Evolutionary conservation across 169 alveolate genomes (phyloP).

Genomic region (Cyclospora cayetanensis): DNA sequence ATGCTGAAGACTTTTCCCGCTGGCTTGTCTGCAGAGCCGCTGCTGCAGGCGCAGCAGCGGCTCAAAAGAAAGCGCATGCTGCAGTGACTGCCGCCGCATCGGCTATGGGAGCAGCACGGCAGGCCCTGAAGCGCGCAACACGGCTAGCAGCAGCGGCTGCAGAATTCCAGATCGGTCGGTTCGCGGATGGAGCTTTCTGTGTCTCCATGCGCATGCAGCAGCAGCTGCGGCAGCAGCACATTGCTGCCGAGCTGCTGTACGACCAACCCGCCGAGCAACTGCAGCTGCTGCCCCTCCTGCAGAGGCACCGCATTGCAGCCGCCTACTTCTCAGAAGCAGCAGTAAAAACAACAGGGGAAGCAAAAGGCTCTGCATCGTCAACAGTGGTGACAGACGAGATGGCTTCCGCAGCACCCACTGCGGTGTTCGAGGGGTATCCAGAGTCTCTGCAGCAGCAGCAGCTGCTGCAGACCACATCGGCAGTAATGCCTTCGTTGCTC

Average conservation of each 20-base stretch:
- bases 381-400: not conserved
- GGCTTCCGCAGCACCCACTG: not conserved
- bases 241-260: conserved; percentile 85
- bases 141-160: conserved; percentile 72
- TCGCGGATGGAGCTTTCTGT: conserved; percentile 86
- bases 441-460: conserved; percentile 31
- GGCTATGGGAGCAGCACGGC: not conserved
- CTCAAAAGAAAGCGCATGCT: not conserved
- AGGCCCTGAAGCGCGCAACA: not conserved
- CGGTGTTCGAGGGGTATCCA: too few species aligned
- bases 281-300: conserved; percentile 61
- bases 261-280: conserved; percentile 85
- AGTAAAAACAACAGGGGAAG: not conserved
- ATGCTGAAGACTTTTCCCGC: not conserved
- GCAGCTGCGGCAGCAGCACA: conserved; percentile 79
- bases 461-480: not conserved
- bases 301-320: conserved; percentile 70
- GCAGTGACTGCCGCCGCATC: not conserved
- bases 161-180: conserved; percentile 85
- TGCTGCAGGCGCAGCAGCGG: not conserved
- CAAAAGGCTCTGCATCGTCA: not conserved
- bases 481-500: not conserved
- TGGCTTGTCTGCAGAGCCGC: not conserved
- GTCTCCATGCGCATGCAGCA: conserved; percentile 89
- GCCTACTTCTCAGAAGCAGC: not conserved